Base-by-base conservation (phyloP, 1,139 yeast species). In the Hyphopichia pseudoburtonii region DNA sequence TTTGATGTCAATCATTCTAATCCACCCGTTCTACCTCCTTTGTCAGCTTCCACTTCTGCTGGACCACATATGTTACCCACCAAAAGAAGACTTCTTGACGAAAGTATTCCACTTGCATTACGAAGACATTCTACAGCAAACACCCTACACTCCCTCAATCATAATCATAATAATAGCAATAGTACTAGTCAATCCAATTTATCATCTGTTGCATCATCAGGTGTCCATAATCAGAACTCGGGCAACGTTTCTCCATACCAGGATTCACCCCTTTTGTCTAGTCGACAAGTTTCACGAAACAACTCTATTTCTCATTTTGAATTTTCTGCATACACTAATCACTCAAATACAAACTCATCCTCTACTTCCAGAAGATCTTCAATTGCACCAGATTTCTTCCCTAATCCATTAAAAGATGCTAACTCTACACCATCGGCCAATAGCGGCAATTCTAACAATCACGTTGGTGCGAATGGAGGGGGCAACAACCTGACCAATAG, bases 351-450 rank as follows among this genome's bases (percentile, higher is more conserved):
- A 36, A 51, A 50, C 34, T 51, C 63, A 1, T 55, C 60, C 7
- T 42, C 62, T 26, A 57, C 60, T 36, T 59, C 65, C 26, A 56
- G 73, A 45, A 56, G 71, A 32, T 64, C 70, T 25, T 62, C 69
- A 6, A 58, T 64, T 30, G 70, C 71, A 6, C 70, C 71, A 1
- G 73, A 68, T 37, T 60, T 64, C 36, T 68, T 67, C 52, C 73
- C 73, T 10, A 66, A 66, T 40, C 70, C 73, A 10, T 48, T 62
- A 29, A 56, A 51, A 30, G 59, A 55, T 26, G 16, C 8, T 12
- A 5, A 12, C 15, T 12, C 16, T 14, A 26, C 7, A 12, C 16
- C 27, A 15, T 11, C 12, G 11, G 7, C 32, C 18, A 32, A 11
- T 27, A 28, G 15, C 27, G 12, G 14, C 17, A n/a, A 16, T 21